phyloP scores from a whole-genome alignment of 768 basidiomycete genomes.

The Lactarius indigo region DNA sequence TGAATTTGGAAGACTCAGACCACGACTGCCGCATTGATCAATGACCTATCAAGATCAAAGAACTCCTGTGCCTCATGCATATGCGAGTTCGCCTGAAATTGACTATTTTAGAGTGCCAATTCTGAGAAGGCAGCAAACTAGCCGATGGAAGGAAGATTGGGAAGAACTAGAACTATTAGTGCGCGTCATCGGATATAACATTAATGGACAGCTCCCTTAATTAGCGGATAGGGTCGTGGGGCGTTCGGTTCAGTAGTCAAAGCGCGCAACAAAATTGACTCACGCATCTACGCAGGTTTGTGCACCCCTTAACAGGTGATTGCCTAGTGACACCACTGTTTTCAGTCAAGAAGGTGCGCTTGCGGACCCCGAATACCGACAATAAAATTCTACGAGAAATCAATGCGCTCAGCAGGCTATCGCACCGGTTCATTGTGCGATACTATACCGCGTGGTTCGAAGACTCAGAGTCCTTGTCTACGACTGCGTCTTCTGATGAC shows the following conservation, averaged over 20 bases:
- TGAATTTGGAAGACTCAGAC: conserved; percentile 4
- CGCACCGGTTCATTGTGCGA: conserved; percentile 86
- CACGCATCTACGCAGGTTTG: conserved; percentile 75
- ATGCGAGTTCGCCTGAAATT: conserved; percentile 57
- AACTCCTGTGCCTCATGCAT: conserved; percentile 47
- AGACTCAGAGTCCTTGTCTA: conserved; percentile 50
- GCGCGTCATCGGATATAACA: conserved; percentile 14
- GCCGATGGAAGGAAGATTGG: conserved; percentile 92
- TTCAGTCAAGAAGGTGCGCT: conserved; percentile 83
- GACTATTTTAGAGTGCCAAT: conserved; percentile 54
- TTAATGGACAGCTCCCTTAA: neutral
- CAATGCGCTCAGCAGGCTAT: conserved; percentile 80
- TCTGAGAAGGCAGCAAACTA: conserved; percentile 47
- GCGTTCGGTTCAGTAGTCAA: conserved; percentile 95
- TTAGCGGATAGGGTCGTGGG: conserved; percentile 64
- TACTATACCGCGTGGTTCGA: conserved; percentile 94
- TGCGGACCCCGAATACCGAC: conserved; percentile 75
- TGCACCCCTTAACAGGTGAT: conserved; percentile 1
- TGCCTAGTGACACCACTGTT: neutral
- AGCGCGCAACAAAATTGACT: conserved; percentile 85
- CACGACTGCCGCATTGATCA: neutral
- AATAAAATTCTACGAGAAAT: conserved; percentile 89
- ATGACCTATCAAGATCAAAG: conserved; percentile 36
- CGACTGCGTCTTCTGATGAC: conserved; percentile 46
- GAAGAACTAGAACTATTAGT: conserved; percentile 87